Evolutionary conservation across 2,329 filamentous ascomycete genomes (phyloP), one percentile per base, ranked within the genome.

Genomic region (Colletotrichum coccodes): DNA sequence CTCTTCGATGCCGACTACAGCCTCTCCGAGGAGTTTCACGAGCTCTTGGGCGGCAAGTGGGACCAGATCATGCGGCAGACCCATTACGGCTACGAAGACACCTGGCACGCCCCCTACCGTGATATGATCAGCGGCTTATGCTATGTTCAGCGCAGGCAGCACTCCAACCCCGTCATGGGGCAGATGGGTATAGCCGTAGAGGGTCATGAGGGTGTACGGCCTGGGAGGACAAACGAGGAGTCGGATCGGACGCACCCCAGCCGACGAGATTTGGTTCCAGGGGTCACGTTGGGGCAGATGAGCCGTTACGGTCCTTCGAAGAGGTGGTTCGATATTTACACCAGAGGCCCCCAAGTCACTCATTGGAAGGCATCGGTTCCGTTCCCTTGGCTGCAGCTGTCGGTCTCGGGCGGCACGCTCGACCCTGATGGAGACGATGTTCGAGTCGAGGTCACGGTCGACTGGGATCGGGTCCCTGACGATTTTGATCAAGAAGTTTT

Each of bases 31-130:
- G 77, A 84, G 57, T 90, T 87, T 71, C 84, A 90, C 73, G 71
- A 72, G 74, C 86, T 30, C 76, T 73, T 87, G 0, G 76, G 78
- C 59, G 85, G 86, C 0, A 89, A 89, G 72, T 89, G 87, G 87
- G 84, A 84, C 70, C 80, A 87, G 71, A 87, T 90, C 65, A 78
- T 89, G 72, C 80, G 84, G 44, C 87, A 84, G 70, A 76, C 80
- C 0, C 82, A 84, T 70, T 82, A 81, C 42, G 77, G 90, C 69
- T 87, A 86, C 4, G 87, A 87, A 4, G 82, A 87, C 32, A 88
- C 90, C 53, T 86, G 85, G 59, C 83, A 89, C 3, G 87, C 88
- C 2, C 85, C 86, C 1, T 82, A 90, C 0, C 81, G 85, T 1
- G 89, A 87, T 69, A 85, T 89, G 75, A 81, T 84, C 11, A 76